Conservation (phyloP, 177 flowering plant species). For the Telopea speciosissima region DNA sequence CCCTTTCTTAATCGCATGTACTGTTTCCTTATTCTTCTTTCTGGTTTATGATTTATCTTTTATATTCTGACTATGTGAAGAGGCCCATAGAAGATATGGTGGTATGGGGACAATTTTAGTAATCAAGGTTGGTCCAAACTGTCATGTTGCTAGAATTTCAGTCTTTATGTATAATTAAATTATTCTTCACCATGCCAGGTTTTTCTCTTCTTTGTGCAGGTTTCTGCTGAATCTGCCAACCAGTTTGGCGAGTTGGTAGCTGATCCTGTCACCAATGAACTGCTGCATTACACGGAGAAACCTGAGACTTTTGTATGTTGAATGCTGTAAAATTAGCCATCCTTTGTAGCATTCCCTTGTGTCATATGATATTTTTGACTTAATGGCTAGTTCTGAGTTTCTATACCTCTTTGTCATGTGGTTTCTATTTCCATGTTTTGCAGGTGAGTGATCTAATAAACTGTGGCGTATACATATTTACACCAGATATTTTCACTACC, state of each 20-base stretch:
- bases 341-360: background rate
- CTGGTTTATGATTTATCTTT: background rate
- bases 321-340: background rate
- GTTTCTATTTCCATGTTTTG: slow-evolving; percentile 9
- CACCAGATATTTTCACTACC: slow-evolving; percentile 76
- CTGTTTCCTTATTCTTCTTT: background rate
- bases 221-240: slow-evolving; percentile 76
- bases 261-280: slow-evolving; percentile 71
- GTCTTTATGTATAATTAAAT: background rate
- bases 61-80: slow-evolving; percentile 30
- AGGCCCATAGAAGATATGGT: slow-evolving; percentile 70
- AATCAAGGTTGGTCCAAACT: slow-evolving; percentile 49
- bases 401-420: background rate
- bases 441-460: slow-evolving; percentile 95
- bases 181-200: slow-evolving; percentile 3
- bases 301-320: slow-evolving; percentile 88
- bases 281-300: slow-evolving; percentile 86
- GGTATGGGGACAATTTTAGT: slow-evolving; percentile 86
- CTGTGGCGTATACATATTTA: slow-evolving; percentile 88
- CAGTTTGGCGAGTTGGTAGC: slow-evolving; percentile 90
- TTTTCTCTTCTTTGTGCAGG: slow-evolving; percentile 33
- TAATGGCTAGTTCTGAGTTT: background rate
- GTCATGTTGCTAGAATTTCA: background rate
- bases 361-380: background rate
- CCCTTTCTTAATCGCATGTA: background rate